These are phyloP conservation scores for Hymenotorrendiella dingleyae DNA, from an alignment of 2,329 filamentous ascomycete species.

Conservation along the genomic window DNA sequence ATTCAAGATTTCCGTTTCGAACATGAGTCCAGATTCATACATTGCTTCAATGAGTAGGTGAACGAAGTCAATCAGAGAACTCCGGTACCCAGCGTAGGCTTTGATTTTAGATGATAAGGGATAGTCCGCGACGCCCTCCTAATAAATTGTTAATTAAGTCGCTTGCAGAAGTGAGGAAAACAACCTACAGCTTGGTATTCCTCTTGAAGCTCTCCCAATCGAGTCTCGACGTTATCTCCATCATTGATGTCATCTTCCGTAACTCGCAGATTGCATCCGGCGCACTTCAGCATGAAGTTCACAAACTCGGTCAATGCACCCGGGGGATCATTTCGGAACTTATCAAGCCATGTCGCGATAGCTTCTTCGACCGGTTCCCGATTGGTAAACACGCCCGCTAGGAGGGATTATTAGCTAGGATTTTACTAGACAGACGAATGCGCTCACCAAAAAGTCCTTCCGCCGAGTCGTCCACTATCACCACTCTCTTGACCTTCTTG, in stretches of 20 bases:
- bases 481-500: constrained; percentile 36
- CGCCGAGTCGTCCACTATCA: constrained; percentile 35
- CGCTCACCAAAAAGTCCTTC: constrained; percentile 27
- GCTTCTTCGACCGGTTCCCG: constrained; percentile 51
- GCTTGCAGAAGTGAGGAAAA: background rate
- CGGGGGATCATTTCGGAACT: constrained; percentile 49
- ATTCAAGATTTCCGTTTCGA: constrained; percentile 65
- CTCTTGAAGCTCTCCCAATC: constrained; percentile 78
- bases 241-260: constrained; percentile 81
- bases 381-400: constrained; percentile 59
- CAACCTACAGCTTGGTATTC: constrained; percentile 69
- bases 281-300: constrained; percentile 62
- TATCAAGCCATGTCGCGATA: constrained; percentile 53
- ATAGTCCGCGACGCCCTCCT: constrained; percentile 81
- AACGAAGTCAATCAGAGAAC: constrained; percentile 74
- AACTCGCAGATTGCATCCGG: constrained; percentile 76
- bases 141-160: constrained; percentile 8
- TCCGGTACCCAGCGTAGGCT: constrained; percentile 70
- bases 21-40: constrained; percentile 80
- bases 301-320: constrained; percentile 56
- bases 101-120: constrained; percentile 81
- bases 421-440: background rate
- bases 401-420: constrained; percentile 18
- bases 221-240: constrained; percentile 75
- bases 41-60: constrained; percentile 68